Conservation (phyloP, 225 moss, liverwort and hornwort species). For the Bryoerythrophyllum caledonicum region DNA sequence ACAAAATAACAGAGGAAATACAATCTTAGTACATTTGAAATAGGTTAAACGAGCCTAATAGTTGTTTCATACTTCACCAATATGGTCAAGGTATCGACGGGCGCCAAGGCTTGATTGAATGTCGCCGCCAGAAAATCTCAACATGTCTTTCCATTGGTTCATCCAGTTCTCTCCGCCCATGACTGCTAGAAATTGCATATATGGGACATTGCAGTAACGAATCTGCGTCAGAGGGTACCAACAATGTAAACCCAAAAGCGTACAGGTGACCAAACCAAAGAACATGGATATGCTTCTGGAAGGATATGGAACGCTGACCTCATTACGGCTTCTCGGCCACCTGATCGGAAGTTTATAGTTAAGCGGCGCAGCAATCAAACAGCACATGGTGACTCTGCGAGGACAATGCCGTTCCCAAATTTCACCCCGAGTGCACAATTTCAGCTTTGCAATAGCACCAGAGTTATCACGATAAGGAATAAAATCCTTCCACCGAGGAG, state of each 20-base stretch:
- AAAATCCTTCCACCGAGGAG: conserved; percentile 48
- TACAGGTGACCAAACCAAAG: neutral
- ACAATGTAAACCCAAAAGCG: neutral
- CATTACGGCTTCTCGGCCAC: conserved; percentile 74
- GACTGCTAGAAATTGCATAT: conserved; percentile 34
- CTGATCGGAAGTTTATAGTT: conserved; percentile 59
- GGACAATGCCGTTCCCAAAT: conserved; percentile 76
- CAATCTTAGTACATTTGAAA: neutral
- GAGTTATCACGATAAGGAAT: conserved; percentile 73
- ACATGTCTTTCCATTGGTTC: conserved; percentile 43
- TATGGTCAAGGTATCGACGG: conserved; percentile 57
- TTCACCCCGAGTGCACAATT: conserved; percentile 41
- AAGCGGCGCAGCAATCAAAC: conserved; percentile 62
- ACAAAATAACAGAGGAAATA: neutral
- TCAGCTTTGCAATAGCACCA: conserved; percentile 39
- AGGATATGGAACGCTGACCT: conserved; percentile 38
- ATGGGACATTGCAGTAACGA: conserved; percentile 53
- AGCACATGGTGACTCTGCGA: conserved; percentile 40
- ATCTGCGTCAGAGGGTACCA: conserved; percentile 45
- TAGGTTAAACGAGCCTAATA: neutral
- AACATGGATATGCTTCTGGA: neutral
- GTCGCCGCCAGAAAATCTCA: conserved; percentile 56
- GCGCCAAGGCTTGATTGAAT: conserved; percentile 40
- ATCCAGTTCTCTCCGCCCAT: conserved; percentile 52
- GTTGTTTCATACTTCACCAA: conserved; percentile 46